These are phyloP conservation scores for Saturnispora hagleri DNA, from an alignment of 805 yeast species.

Conservation along the genomic window DNA sequence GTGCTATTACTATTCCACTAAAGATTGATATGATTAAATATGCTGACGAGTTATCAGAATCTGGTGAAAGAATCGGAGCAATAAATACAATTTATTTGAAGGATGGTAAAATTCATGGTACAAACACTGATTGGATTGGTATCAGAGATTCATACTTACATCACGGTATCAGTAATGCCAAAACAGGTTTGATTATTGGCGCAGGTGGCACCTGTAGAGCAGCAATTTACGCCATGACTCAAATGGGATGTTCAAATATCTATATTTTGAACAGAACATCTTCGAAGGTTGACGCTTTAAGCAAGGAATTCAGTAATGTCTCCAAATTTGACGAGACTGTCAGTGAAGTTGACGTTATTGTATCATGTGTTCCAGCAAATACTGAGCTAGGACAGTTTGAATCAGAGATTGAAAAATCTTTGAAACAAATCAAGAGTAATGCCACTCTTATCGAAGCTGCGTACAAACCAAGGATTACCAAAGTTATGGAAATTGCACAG, in stretches of 20 bases:
- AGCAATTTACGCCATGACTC: constrained; percentile 75
- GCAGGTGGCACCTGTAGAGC: constrained; percentile 98
- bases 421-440: constrained; percentile 31
- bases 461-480: constrained; percentile 82
- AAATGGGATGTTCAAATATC: constrained; percentile 68
- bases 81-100: constrained; percentile 75
- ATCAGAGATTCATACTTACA: constrained; percentile 57
- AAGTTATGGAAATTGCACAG: constrained; percentile 70
- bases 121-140: constrained; percentile 95
- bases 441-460: constrained; percentile 79
- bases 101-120: constrained; percentile 53
- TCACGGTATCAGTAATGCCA: constrained; percentile 47
- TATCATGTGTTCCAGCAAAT: constrained; percentile 81
- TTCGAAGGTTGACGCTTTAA: constrained; percentile 52
- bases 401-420: constrained; percentile 37
- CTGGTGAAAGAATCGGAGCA: constrained; percentile 84
- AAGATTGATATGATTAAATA: constrained; percentile 70
- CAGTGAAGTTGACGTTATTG: constrained; percentile 44
- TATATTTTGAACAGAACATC: constrained; percentile 76
- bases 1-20: constrained; percentile 89
- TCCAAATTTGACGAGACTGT: constrained; percentile 22
- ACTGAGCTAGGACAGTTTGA: constrained; percentile 54
- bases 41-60: constrained; percentile 56
- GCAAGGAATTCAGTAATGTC: constrained; percentile 45
- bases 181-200: constrained; percentile 71